Evolutionary conservation across 2,329 filamentous ascomycete species (phyloP), one percentile per base, ranked within the genome.

Genomic region (Stagonosporopsis chrysanthemi): DNA sequence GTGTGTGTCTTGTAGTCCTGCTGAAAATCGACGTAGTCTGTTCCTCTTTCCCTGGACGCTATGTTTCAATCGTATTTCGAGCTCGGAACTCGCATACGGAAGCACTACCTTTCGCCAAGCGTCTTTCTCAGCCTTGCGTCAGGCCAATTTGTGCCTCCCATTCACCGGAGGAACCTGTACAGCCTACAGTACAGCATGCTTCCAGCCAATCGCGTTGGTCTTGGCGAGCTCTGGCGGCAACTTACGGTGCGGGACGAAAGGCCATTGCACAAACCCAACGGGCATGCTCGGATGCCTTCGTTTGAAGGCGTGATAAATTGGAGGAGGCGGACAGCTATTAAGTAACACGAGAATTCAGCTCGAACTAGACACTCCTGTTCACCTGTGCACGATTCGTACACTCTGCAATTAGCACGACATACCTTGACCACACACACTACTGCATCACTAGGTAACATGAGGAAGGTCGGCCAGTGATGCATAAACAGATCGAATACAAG

Each of bases 61-160:
- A 98, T 98, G 87, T 98, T 99, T 77, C 87, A 96, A 59, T 93
- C 98, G 71, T 99, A 99, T 78, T 97, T 96, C 72, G 92, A 97
- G 75, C 91, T 99, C 69, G 92, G 90, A 26, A 87, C 91, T 62
- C 91, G 95, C 44, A 91, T 99, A 61, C 89, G 92, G 55, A 97
- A 96, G 75, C 95, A 99, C 78, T 99, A 99, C 75, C 83, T 98
- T 40, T 94, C 92, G 0, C 92, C 92, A 0, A 86, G 88, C 14
- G 96, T 99, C 19, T 85, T 98, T 44, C 83, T 97, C 36, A 95
- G 92, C 68, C 87, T 99, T 2, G 82, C 93, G 23, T 96, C 92
- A 0, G 95, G 95, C 56, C 90, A 90, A 60, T 97, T 97, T 64
- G 92, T 98, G 1, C 95, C 94, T 12, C 94, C 96, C 0, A 96